Conservation (phyloP, 805 yeast genomes). For the Saccharomycopsis oosterbeekiorum region DNA sequence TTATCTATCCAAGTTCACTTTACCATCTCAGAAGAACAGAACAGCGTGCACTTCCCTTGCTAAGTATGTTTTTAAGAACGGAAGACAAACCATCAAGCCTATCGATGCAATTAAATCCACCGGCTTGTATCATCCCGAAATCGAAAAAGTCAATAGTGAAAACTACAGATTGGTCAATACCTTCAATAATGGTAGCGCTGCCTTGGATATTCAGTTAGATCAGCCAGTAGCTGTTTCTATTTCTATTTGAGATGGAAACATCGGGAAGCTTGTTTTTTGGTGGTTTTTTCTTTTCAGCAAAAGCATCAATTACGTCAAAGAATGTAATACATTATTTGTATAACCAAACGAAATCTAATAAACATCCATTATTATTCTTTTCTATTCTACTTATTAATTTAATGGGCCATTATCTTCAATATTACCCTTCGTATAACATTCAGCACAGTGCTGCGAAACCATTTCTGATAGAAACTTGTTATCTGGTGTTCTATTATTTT, state of each 20-base stretch:
- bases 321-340: background rate
- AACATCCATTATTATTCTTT: background rate
- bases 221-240: slow-evolving; percentile 1
- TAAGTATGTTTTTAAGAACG: slow-evolving; percentile 73
- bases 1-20: slow-evolving; percentile 50
- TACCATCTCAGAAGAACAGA: slow-evolving; percentile 20
- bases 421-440: background rate
- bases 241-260: background rate
- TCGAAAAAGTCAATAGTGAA: slow-evolving; percentile 30
- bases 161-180: slow-evolving; percentile 33
- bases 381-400: background rate
- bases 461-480: background rate
- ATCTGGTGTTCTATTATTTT: background rate
- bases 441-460: background rate
- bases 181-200: slow-evolving; percentile 29
- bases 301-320: background rate
- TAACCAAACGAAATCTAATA: background rate
- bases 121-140: slow-evolving; percentile 47
- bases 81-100: slow-evolving; percentile 67
- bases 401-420: background rate
- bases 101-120: slow-evolving; percentile 43
- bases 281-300: too few species aligned
- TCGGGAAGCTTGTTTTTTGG: too few species aligned
- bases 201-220: slow-evolving; percentile 24
- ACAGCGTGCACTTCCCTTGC: slow-evolving; percentile 49